These are phyloP conservation scores for Dendrobium chrysotoxum DNA, from an alignment of 106 monocot genomes.

Conservation along the genomic window DNA sequence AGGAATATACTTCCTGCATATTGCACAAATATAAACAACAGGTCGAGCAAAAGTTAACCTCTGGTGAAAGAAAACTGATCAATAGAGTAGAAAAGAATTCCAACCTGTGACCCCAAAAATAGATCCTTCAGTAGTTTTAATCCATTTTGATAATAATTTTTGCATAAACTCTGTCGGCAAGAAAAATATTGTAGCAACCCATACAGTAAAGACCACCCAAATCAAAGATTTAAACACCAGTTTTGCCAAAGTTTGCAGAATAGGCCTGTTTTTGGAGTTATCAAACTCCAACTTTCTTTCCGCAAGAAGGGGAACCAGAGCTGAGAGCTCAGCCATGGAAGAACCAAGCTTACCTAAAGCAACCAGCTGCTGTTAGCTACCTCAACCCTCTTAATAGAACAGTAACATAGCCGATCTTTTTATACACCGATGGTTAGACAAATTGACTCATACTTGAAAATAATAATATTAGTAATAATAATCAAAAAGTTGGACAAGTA, in stretches of 20 bases:
- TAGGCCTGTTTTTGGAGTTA: conserved; percentile 11
- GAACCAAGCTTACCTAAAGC: background rate
- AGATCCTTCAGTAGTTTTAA: conserved; percentile 14
- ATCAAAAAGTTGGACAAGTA: too few relatives aligned
- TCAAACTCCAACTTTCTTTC: conserved; percentile 5
- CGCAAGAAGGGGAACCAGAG: conserved; percentile 24
- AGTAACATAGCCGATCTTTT: background rate
- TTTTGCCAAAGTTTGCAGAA: conserved; percentile 17
- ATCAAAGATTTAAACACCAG: conserved; percentile 48
- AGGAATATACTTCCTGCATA: conserved; percentile 67
- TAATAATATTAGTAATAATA: too few relatives aligned
- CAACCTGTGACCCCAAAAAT: conserved; percentile 54
- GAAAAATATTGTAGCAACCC: conserved; percentile 48
- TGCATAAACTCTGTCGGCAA: conserved; percentile 18
- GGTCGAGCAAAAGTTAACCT: background rate
- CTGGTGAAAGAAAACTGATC: background rate
- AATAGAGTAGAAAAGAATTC: background rate
- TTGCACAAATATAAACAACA: conserved; percentile 1
- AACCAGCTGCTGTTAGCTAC: background rate
- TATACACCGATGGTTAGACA: background rate
- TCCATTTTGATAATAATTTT: conserved; percentile 3
- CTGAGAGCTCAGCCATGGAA: conserved; percentile 29
- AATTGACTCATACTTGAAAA: too few relatives aligned
- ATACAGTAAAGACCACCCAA: conserved; percentile 47
- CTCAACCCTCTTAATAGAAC: background rate